These are phyloP conservation scores for Candida sanyaensis DNA, from an alignment of 1,139 yeast genomes.

Conservation along the genomic window DNA sequence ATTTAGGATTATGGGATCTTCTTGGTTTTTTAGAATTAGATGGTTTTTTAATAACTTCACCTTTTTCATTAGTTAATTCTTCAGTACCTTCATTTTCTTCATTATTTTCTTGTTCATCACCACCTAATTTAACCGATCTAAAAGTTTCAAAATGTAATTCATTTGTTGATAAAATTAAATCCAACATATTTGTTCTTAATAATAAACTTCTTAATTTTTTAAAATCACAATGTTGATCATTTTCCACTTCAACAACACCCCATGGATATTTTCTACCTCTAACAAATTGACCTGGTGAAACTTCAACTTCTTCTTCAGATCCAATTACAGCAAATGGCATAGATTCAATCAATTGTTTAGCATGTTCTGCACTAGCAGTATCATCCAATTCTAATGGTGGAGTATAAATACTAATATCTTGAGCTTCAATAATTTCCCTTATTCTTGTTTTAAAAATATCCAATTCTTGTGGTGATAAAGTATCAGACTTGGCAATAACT, in stretches of 20 bases:
- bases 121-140: conserved; percentile 79
- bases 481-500: conserved; percentile 92
- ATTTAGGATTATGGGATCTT: conserved; percentile 80
- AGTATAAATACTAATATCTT: conserved; percentile 85
- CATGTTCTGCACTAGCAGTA: conserved; percentile 76
- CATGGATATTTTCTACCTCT: conserved; percentile 95
- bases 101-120: conserved; percentile 45
- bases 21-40: conserved; percentile 44
- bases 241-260: conserved; percentile 98
- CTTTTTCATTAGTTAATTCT: conserved; percentile 35
- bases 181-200: conserved; percentile 92
- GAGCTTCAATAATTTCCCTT: conserved; percentile 90
- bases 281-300: conserved; percentile 72
- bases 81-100: conserved; percentile 23
- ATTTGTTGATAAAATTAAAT: conserved; percentile 83
- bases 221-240: conserved; percentile 94
- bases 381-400: conserved; percentile 81
- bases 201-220: conserved; percentile 85
- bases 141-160: conserved; percentile 90
- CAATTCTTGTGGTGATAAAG: conserved; percentile 82
- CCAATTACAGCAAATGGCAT: conserved; percentile 97
- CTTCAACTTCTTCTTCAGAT: conserved; percentile 82
- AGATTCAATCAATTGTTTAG: conserved; percentile 79
- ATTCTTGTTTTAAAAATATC: conserved; percentile 80
- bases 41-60: conserved; percentile 35